These are phyloP conservation scores for Maudiozyma humilis DNA, from an alignment of 1,139 yeast species.

Conservation along the genomic window DNA sequence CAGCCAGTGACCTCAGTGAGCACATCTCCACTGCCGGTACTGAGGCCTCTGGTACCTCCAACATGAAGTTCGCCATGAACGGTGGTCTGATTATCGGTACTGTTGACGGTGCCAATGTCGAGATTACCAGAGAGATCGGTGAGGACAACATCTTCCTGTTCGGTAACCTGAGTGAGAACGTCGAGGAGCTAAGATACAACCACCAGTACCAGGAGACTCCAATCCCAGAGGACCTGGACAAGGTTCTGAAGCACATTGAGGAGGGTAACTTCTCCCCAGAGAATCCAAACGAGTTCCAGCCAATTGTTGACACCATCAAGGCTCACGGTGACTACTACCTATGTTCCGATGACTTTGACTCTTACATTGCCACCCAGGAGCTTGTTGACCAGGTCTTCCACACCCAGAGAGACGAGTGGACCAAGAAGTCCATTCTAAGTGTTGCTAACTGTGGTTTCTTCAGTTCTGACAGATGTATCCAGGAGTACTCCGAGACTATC, in stretches of 20 bases:
- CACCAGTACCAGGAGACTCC: constrained; percentile 51
- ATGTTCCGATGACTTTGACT: constrained; percentile 81
- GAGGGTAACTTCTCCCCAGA: constrained; percentile 57
- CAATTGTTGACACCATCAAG: constrained; percentile 61
- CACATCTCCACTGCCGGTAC: constrained; percentile 98
- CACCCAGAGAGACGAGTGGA: constrained; percentile 62
- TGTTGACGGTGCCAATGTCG: constrained; percentile 95
- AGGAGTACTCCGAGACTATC: constrained; percentile 85
- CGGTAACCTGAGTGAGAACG: constrained; percentile 85
- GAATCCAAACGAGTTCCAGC: constrained; percentile 54
- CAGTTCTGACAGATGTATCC: constrained; percentile 82
- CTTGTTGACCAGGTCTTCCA: constrained; percentile 67
- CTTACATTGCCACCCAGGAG: constrained; percentile 73
- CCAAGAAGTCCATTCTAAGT: constrained; percentile 61
- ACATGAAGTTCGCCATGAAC: constrained; percentile 89
- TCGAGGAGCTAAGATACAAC: constrained; percentile 72
- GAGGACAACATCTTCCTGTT: constrained; percentile 87
- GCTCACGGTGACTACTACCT: constrained; percentile 78
- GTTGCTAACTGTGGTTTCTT: constrained; percentile 95
- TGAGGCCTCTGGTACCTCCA: constrained; percentile 92
- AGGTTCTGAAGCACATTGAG: constrained; percentile 64
- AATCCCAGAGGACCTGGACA: constrained; percentile 45
- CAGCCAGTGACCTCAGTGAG: constrained; percentile 85
- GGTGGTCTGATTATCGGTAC: constrained; percentile 94
- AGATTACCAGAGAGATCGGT: constrained; percentile 87